These are phyloP conservation scores for Candida ponderosae DNA, from an alignment of 805 yeast genomes.

Conservation along the genomic window DNA sequence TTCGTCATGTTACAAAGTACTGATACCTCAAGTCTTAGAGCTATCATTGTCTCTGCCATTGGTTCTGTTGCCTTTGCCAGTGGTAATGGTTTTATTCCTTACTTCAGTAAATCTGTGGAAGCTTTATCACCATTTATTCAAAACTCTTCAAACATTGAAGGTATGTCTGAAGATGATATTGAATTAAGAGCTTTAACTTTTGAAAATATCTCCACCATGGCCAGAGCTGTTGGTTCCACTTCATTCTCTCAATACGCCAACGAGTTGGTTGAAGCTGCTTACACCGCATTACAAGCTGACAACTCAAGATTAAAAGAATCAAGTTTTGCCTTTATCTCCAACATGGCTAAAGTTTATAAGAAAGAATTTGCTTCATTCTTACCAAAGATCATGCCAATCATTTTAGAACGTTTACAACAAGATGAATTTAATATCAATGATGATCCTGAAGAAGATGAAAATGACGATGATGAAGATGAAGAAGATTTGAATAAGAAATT, in stretches of 20 bases:
- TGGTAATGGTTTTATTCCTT: slow-evolving; percentile 82
- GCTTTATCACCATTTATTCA: slow-evolving; percentile 76
- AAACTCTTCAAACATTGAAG: slow-evolving; percentile 60
- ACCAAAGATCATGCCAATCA: slow-evolving; percentile 73
- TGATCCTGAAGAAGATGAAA: slow-evolving; percentile 42
- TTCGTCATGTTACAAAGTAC: slow-evolving; percentile 77
- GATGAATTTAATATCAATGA: slow-evolving; percentile 70
- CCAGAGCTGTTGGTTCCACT: slow-evolving; percentile 92
- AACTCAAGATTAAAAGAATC: slow-evolving; percentile 88
- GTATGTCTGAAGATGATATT: slow-evolving; percentile 79
- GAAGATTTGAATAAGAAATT: slow-evolving; percentile 64
- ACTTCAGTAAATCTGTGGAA: slow-evolving; percentile 73
- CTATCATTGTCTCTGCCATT: slow-evolving; percentile 87
- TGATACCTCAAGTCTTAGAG: slow-evolving; percentile 59
- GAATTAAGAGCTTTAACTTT: slow-evolving; percentile 88
- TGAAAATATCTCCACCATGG: slow-evolving; percentile 92
- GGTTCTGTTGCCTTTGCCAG: slow-evolving; percentile 97
- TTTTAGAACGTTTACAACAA: slow-evolving; percentile 76
- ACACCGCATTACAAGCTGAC: slow-evolving; percentile 66
- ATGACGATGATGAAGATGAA: slow-evolving; percentile 42
- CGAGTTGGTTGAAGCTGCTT: slow-evolving; percentile 84
- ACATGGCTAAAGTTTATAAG: slow-evolving; percentile 92
- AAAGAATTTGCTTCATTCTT: slow-evolving; percentile 83
- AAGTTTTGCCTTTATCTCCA: slow-evolving; percentile 87
- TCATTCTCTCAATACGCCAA: slow-evolving; percentile 79